These are phyloP conservation scores for Theileria orientalis DNA, from an alignment of 169 alveolate species.

Conservation along the genomic window DNA sequence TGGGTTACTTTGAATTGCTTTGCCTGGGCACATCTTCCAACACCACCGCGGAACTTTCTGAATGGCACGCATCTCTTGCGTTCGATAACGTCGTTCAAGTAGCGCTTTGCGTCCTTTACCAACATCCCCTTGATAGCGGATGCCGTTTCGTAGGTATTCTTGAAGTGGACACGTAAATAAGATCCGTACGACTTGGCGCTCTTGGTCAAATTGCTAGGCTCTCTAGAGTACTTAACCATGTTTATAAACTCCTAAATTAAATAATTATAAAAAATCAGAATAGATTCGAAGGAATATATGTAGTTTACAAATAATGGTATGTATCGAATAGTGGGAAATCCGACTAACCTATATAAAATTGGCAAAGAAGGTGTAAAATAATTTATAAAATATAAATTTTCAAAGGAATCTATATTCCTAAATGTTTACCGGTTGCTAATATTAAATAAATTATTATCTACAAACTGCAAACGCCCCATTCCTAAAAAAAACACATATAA, in stretches of 20 bases:
- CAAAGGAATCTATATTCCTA: neutral
- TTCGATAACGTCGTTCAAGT: conserved; percentile 93
- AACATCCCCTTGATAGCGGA: conserved; percentile 94
- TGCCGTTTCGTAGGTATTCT: conserved; percentile 96
- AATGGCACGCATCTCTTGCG: conserved; percentile 95
- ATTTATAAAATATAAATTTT: neutral
- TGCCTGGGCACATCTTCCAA: conserved; percentile 97
- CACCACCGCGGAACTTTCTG: conserved; percentile 93
- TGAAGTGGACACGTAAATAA: conserved; percentile 92
- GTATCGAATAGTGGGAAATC: neutral
- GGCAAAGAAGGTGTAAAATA: neutral
- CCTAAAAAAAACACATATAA: neutral
- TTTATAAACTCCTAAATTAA: conserved; percentile 15
- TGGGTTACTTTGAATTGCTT: conserved; percentile 90
- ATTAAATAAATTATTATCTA: neutral
- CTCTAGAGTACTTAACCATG: conserved; percentile 68
- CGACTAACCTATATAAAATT: neutral
- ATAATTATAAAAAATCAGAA: neutral
- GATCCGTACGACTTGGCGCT: conserved; percentile 75
- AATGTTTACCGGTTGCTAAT: neutral
- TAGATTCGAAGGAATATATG: neutral
- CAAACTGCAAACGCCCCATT: neutral
- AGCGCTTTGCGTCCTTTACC: conserved; percentile 89
- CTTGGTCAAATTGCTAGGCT: conserved; percentile 58
- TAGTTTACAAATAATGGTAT: neutral